Evolutionary conservation across 129 eudicot genomes (phyloP), one percentile per base, ranked within the genome.

Genomic region (Sambucus nigra): DNA sequence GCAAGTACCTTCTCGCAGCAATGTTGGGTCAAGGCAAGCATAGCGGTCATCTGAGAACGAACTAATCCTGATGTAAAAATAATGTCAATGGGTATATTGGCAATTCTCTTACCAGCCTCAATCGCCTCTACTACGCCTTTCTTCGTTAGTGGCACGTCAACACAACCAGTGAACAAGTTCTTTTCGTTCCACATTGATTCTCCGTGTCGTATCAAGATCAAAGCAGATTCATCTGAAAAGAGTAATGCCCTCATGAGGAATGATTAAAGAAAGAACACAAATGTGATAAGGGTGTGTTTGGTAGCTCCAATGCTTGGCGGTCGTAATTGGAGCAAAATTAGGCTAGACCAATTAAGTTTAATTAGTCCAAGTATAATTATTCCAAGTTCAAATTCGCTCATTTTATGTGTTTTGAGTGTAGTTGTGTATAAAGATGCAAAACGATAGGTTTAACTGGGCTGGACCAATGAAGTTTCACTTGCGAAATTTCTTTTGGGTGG

Each of bases 171-270:
- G 60, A 86, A 86, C 51, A 86, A 76, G 67, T 86, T 86, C 73
- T 86, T 86, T 66, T 81, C 92, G 47, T 86, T 86, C 95, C 95
- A 86, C 95, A 86, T 77, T 7, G 95, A 86, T 64, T 86, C 95
- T 27, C 95, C 95, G 51, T 86, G 95, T 48, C 95, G 73, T 55
- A 86, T 53, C 75, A 81, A 75, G 60, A 86, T 78, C 73, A 86
- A 63, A 53, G 70, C 47, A 57, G 95, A 81, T 54, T 86, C 92
- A 33, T 75, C 91, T 86, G 53, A 39, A 60, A 55, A 61, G 35
- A 54, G 28, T 11, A 66, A 11, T 18, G 44, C 56, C 55, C 48
- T 25, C n/a, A 50, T 7, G 33, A 16, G 9, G 45, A 50, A 31
- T 25, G 38, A 33, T 21, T 31, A 52, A 40, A 25, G 25, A n/a